Base-by-base conservation (phyloP, 768 basidiomycete species). In the Boletus insuetus region DNA sequence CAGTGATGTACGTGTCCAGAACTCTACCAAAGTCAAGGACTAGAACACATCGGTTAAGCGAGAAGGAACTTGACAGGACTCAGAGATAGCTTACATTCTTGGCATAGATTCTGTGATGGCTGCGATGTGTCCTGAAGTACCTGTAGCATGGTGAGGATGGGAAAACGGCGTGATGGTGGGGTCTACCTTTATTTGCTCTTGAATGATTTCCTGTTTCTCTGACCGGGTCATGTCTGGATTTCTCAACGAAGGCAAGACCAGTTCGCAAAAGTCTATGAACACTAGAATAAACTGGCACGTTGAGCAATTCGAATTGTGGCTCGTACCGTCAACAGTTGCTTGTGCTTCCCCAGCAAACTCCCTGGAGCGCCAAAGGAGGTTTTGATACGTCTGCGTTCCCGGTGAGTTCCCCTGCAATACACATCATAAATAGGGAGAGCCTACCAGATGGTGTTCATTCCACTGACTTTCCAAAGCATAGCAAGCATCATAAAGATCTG, bases 321-420 rank as follows among this genome's bases (percentile, higher is more conserved):
- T 22, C 52, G 6, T 16, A 64, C 63, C 63, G 6, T 64, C 63
- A 6, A 64, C 63, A 12, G 34, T 17, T 13, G 38, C 44, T 37
- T 62, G 63, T 9, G 63, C 59, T 39, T 64, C 50, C 8, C 56
- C 63, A 42, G 63, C 63, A 40, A 62, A 61, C 11, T 55, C 54
- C 39, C 63, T 62, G 20, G 63, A 64, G 13, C 48, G 56, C 56
- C 63, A 65, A 8, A 65, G 52, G 40, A 65, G 59, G 7, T 17
- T 3, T 38, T 52, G 42, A 47, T 64, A 64, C 1, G 54, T 55
- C 63, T 65, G 12, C 8, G 8, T n/a, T 34, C 40, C 32, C 1
- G 6, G 19, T 58, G 37, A 53, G 44, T 38, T 17, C 14, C 34
- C 13, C 10, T 11, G n/a, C n/a, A n/a, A n/a, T 22, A 2, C 3